These are phyloP conservation scores for Teunomyces panamensis DNA, from an alignment of 805 yeast genomes.

Conservation along the genomic window DNA sequence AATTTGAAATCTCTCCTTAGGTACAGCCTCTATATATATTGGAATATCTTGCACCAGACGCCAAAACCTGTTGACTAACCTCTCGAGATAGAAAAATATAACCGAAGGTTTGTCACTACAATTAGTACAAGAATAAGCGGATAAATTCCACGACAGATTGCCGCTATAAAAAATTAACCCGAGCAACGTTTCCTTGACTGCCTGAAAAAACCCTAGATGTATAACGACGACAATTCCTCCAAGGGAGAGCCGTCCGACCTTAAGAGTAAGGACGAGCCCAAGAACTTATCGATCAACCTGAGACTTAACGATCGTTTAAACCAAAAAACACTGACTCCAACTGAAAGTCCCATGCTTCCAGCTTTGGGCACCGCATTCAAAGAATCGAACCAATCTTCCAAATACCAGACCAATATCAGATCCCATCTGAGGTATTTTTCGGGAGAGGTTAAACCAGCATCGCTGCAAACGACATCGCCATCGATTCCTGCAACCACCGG, in stretches of 20 bases:
- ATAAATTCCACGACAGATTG: not conserved
- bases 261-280: slow-evolving; percentile 1
- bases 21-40: not conserved
- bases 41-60: not conserved
- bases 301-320: slow-evolving; percentile 5
- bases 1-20: not conserved
- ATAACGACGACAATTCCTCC: slow-evolving; percentile 1
- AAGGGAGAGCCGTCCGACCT: not conserved
- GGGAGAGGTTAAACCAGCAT: not conserved
- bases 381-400: slow-evolving; percentile 1
- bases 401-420: not conserved
- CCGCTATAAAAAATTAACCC: not conserved
- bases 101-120: not conserved
- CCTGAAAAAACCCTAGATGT: not conserved
- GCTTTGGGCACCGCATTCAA: not conserved
- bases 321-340: not conserved
- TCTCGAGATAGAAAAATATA: not conserved
- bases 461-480: not conserved
- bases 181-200: not conserved
- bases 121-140: not conserved
- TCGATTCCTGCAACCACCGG: not conserved
- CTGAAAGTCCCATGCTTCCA: not conserved
- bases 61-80: not conserved
- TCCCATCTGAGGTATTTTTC: not conserved
- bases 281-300: slow-evolving; percentile 10